Percentiles rank a stretch among this genome's conserved stretches.
Conservation (phyloP, 2,329 filamentous ascomycete genomes). For the Pezicula carpinea region DNA sequence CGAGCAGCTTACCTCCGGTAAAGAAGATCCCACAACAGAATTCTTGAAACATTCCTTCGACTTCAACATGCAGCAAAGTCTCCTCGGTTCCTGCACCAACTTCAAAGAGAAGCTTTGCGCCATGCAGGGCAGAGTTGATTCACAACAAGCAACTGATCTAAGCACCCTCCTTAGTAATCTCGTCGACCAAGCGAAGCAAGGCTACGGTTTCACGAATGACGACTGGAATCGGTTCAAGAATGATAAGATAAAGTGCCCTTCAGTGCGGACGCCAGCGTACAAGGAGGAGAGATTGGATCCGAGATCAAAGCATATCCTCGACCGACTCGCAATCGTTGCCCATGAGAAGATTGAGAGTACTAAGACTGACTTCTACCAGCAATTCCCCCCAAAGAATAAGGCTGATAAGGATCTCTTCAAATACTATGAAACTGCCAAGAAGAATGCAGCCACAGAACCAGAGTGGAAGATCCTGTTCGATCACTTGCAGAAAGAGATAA, state of each 20-base stretch:
- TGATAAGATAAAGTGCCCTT: slow-evolving; percentile 1
- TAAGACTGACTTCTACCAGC: slow-evolving; percentile 20
- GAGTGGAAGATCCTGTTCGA: slow-evolving; percentile 13
- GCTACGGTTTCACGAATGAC: slow-evolving; percentile 40
- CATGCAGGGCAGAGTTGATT: slow-evolving; percentile 44
- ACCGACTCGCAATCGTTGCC: slow-evolving; percentile 57
- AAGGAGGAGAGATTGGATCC: slow-evolving; percentile 31
- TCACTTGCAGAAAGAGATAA: slow-evolving; percentile 11
- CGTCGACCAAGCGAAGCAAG: slow-evolving; percentile 55
- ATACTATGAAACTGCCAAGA: slow-evolving; percentile 10
- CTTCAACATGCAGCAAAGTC: slow-evolving; percentile 51
- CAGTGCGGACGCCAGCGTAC: slow-evolving; percentile 38
- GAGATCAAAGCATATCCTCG: slow-evolving; percentile 49
- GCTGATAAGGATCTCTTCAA: slow-evolving; percentile 22
- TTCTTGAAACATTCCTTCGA: slow-evolving; percentile 50
- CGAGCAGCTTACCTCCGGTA: slow-evolving; percentile 10
- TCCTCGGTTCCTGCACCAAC: slow-evolving; percentile 61
- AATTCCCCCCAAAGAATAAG: slow-evolving; percentile 5
- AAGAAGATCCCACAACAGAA: slow-evolving; percentile 17
- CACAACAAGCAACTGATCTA: slow-evolving; percentile 40
- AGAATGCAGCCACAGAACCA: slow-evolving; percentile 2
- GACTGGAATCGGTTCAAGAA: slow-evolving; percentile 36
- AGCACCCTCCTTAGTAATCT: slow-evolving; percentile 48
- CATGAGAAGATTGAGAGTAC: slow-evolving; percentile 32
- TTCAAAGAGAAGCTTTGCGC: slow-evolving; percentile 63